phyloP scores from a whole-genome alignment of 208 protist genomes.

The Tetramitus jugosus region DNA sequence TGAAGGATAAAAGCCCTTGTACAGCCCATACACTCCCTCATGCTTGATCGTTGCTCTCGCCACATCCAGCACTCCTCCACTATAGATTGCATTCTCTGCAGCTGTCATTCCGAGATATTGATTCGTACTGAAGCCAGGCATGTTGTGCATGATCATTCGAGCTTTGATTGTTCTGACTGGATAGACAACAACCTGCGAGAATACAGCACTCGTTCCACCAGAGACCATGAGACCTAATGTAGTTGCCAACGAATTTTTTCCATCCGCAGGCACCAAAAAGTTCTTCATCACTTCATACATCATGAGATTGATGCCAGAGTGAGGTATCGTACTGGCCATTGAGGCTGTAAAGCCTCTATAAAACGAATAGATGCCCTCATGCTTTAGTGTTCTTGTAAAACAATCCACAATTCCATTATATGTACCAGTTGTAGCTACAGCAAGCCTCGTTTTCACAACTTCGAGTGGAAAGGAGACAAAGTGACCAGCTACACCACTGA shows the following conservation, averaged over 20 bases:
- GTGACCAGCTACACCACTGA: constrained; percentile 66
- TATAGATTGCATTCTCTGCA: too few relatives aligned
- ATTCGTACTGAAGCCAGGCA: too few relatives aligned
- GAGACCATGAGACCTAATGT: neutral
- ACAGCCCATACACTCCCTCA: too few relatives aligned
- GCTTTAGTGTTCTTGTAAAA: neutral
- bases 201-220: neutral
- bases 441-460: constrained; percentile 64
- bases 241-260: neutral
- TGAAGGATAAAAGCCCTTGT: too few relatives aligned
- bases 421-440: neutral
- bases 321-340: neutral
- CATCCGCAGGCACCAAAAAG: neutral
- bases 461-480: constrained; percentile 71
- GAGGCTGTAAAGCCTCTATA: neutral
- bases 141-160: constrained; percentile 1
- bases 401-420: neutral
- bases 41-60: too few relatives aligned
- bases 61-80: too few relatives aligned
- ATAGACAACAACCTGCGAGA: neutral
- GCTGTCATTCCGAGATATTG: too few relatives aligned
- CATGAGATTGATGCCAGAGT: neutral
- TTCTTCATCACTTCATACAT: neutral
- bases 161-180: neutral
- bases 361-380: neutral